Percentiles rank a stretch among this genome's conserved stretches.
phyloP scores from a whole-genome alignment of 176 grass and related monocot species.

The Cenchrus fungigraminus region DNA sequence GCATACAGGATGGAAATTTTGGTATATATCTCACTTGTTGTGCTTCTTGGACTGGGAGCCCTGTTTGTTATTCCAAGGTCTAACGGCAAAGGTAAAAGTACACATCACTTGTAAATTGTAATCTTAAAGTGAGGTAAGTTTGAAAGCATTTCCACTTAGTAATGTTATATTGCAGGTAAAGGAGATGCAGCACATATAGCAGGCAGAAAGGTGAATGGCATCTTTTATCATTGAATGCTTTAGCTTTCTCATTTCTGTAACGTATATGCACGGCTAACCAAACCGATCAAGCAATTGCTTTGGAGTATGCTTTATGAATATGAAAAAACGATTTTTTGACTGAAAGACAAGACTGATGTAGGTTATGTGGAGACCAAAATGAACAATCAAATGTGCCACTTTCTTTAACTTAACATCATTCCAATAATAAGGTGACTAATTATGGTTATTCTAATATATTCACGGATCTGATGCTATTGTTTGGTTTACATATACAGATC shows the following conservation, averaged over 20 bases:
- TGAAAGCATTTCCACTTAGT: not conserved
- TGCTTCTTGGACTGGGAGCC: constrained; percentile 61
- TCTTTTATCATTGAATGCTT: not conserved
- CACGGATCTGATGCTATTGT: too few species aligned
- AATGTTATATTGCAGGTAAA: constrained; percentile 47
- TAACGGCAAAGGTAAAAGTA: constrained; percentile 54
- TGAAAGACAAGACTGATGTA: not conserved
- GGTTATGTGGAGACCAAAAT: not conserved
- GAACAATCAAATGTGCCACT: not conserved
- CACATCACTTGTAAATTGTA: not conserved
- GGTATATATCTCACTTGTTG: constrained; percentile 38
- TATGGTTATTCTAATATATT: too few species aligned
- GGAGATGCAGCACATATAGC: constrained; percentile 29
- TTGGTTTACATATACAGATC: too few species aligned
- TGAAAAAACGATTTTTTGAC: not conserved
- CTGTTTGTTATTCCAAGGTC: constrained; percentile 73
- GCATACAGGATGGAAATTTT: constrained; percentile 54
- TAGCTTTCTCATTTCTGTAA: not conserved
- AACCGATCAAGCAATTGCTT: not conserved
- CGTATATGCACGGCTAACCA: not conserved
- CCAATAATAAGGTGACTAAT: not conserved
- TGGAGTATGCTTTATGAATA: not conserved
- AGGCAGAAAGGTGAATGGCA: constrained; percentile 36
- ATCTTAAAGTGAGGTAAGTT: not conserved
- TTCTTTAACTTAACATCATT: not conserved